These are phyloP conservation scores for Starmerella powellii DNA, from an alignment of 805 yeast species.

Conservation along the genomic window DNA sequence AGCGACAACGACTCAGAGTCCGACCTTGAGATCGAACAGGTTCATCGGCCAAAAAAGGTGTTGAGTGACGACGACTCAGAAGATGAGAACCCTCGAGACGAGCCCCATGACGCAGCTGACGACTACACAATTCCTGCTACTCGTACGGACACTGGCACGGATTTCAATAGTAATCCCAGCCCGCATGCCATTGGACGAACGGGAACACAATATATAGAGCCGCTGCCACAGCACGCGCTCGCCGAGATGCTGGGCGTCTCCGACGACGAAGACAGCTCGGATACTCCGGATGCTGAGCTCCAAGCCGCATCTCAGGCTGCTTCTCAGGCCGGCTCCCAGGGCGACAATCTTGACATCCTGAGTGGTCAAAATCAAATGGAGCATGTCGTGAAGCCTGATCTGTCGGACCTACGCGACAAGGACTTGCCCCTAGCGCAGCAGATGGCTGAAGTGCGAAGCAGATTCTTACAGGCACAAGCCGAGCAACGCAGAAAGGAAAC, in stretches of 20 bases:
- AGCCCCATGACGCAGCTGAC: not conserved
- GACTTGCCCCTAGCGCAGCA: slow-evolving; percentile 13
- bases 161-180: not conserved
- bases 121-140: not conserved
- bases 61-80: slow-evolving; percentile 12
- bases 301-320: not conserved
- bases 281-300: too few species aligned
- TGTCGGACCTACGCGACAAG: slow-evolving; percentile 3
- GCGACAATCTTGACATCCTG: not conserved
- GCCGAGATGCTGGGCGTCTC: slow-evolving; percentile 6
- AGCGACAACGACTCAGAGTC: slow-evolving; percentile 6
- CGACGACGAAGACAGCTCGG: not conserved
- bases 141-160: not conserved
- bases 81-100: slow-evolving; percentile 3
- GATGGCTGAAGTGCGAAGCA: slow-evolving; percentile 14
- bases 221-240: slow-evolving; percentile 2
- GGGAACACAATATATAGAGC: slow-evolving; percentile 11
- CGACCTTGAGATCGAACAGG: slow-evolving; percentile 5
- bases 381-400: slow-evolving; percentile 7
- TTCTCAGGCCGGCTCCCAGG: not conserved
- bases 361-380: not conserved
- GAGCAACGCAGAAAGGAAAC: not conserved
- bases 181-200: slow-evolving; percentile 1
- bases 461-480: slow-evolving; percentile 9
- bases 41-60: not conserved